Percentiles rank a stretch among this genome's conserved stretches.
phyloP scores from a whole-genome alignment of 2,329 filamentous ascomycete species.

The Alternaria sp. region DNA sequence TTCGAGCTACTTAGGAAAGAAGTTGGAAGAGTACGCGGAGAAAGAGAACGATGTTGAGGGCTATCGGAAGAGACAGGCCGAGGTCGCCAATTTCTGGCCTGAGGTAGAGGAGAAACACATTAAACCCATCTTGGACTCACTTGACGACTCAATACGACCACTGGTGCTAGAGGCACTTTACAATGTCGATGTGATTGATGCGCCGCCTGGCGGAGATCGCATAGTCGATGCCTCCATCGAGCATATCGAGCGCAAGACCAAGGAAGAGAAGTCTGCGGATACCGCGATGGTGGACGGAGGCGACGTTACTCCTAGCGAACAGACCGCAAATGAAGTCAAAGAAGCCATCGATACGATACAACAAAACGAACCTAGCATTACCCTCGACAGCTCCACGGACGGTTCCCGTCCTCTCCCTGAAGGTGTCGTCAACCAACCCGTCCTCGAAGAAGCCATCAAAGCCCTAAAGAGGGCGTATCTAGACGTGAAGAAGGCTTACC shows the following conservation, averaged over 20 bases:
- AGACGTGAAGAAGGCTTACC: slow-evolving; percentile 83
- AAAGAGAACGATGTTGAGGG: slow-evolving; percentile 76
- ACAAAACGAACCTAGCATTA: slow-evolving; percentile 36
- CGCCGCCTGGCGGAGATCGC: slow-evolving; percentile 39
- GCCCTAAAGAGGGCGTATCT: slow-evolving; percentile 82
- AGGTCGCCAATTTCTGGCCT: slow-evolving; percentile 83
- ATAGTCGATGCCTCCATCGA: slow-evolving; percentile 43
- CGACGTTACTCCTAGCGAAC: slow-evolving; percentile 14
- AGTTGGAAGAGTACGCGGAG: slow-evolving; percentile 79
- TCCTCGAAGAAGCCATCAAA: slow-evolving; percentile 56
- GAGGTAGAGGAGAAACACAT: slow-evolving; percentile 83
- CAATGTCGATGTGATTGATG: slow-evolving; percentile 47
- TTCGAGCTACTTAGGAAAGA: slow-evolving; percentile 82
- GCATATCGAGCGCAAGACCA: slow-evolving; percentile 22
- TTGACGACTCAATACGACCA: slow-evolving; percentile 71
- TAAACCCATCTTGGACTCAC: slow-evolving; percentile 68
- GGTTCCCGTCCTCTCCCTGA: slow-evolving; percentile 40
- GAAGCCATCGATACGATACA: slow-evolving; percentile 36
- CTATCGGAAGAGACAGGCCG: slow-evolving; percentile 74
- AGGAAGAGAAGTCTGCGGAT: slow-evolving; percentile 17
- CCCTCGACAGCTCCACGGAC: slow-evolving; percentile 40
- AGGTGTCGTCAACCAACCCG: slow-evolving; percentile 38
- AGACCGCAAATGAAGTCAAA: slow-evolving; percentile 30
- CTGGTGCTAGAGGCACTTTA: slow-evolving; percentile 71
- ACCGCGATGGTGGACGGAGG: slow-evolving; percentile 17